A percentile compares a stretch with the other conserved stretches of the same genome.
Evolutionary conservation across 805 yeast species (phyloP).

Genomic region (Suhomyces faveliae): DNA sequence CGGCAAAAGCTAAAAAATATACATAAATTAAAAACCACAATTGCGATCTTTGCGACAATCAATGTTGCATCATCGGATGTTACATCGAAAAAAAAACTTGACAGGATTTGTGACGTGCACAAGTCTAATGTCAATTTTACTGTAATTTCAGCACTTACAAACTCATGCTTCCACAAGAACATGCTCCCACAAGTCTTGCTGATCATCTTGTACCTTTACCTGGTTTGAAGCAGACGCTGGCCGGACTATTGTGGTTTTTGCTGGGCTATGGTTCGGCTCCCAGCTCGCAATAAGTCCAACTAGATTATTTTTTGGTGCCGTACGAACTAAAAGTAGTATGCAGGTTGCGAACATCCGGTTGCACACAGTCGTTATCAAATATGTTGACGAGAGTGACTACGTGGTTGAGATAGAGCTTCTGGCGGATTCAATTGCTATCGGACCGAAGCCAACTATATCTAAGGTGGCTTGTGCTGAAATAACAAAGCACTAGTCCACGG

Average conservation of each 20-base stretch:
- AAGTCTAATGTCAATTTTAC: neutral
- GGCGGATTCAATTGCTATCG: too few relatives aligned
- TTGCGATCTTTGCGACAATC: neutral
- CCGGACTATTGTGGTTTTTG: neutral
- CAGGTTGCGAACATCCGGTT: too few relatives aligned
- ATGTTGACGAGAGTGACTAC: too few relatives aligned
- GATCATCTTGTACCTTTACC: too few relatives aligned
- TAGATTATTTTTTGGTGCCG: constrained; percentile 4
- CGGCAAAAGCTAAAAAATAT: neutral
- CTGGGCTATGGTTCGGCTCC: neutral
- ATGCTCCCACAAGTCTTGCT: too few relatives aligned
- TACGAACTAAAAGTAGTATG: neutral
- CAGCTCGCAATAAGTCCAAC: neutral
- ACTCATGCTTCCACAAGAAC: neutral
- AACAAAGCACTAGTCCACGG: too few relatives aligned
- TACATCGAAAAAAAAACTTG: neutral
- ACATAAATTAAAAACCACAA: neutral
- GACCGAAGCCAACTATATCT: too few relatives aligned
- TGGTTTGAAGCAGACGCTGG: too few relatives aligned
- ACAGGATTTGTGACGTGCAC: neutral
- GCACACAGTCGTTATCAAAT: too few relatives aligned
- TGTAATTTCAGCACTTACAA: neutral
- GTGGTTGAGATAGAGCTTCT: too few relatives aligned
- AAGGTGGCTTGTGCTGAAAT: too few relatives aligned
- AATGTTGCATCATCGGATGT: neutral